These are phyloP conservation scores for Evernia prunastri DNA, from an alignment of 495 filamentous ascomycete species.

Conservation along the genomic window DNA sequence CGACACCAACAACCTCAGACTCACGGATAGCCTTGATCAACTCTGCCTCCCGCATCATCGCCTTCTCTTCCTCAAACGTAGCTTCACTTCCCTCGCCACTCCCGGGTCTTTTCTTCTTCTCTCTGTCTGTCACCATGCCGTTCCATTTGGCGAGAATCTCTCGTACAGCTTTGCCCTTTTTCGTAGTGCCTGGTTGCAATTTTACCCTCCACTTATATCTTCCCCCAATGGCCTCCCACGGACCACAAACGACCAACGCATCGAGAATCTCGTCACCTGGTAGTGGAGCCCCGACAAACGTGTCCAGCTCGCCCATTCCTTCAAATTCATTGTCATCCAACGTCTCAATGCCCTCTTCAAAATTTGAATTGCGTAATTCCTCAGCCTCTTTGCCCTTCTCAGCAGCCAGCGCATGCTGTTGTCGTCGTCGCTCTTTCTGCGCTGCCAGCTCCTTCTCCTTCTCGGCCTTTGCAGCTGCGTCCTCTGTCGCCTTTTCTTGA, in stretches of 20 bases:
- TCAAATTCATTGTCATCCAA: constrained; percentile 51
- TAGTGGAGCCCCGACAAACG: constrained; percentile 68
- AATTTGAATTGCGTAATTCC: constrained; percentile 48
- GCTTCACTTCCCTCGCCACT: constrained; percentile 43
- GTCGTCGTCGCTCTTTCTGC: constrained; percentile 62
- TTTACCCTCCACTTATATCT: constrained; percentile 86
- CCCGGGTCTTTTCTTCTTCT: constrained; percentile 33
- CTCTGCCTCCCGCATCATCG: constrained; percentile 78
- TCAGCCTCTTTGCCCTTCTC: constrained; percentile 57
- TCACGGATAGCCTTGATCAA: constrained; percentile 73
- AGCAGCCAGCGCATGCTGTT: constrained; percentile 68
- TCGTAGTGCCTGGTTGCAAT: constrained; percentile 79
- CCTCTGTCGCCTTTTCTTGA: constrained; percentile 44
- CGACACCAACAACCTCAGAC: constrained; percentile 69
- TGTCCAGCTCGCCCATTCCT: constrained; percentile 57
- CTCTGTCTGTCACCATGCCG: constrained; percentile 42
- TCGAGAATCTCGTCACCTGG: constrained; percentile 84
- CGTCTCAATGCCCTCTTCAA: constrained; percentile 47
- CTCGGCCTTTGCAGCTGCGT: constrained; percentile 45
- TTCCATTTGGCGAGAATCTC: constrained; percentile 77
- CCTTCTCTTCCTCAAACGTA: constrained; percentile 61
- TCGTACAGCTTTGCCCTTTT: constrained; percentile 92
- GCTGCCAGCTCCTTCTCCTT: constrained; percentile 58
- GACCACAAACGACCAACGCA: constrained; percentile 83
- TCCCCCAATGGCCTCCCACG: constrained; percentile 67